Evolutionary conservation across 192 early-diverging fungal genomes (phyloP).

Genomic region (Umbelopsis sp.): DNA sequence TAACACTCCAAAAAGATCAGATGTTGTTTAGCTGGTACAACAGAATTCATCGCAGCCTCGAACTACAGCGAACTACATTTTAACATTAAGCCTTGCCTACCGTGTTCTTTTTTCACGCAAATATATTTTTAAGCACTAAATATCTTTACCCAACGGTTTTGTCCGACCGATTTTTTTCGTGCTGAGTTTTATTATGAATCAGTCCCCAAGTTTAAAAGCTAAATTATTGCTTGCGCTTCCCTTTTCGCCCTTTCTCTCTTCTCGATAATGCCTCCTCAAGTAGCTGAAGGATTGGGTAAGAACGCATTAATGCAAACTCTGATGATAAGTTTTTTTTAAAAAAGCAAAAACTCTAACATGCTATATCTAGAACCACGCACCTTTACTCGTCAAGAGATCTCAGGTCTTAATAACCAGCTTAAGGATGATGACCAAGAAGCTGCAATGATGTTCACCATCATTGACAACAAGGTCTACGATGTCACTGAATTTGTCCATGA

Average conservation of each 20-base stretch:
- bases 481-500: conserved; percentile 71
- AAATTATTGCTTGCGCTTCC: neutral
- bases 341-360: neutral
- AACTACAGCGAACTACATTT: too few relatives aligned
- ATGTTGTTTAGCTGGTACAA: too few relatives aligned
- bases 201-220: too few relatives aligned
- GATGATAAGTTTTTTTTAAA: neutral
- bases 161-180: too few relatives aligned
- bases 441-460: conserved; percentile 59
- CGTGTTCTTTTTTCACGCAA: too few relatives aligned
- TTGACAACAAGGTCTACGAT: conserved; percentile 83
- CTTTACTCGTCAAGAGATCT: conserved; percentile 33
- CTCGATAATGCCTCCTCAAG: conserved; percentile 15
- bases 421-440: conserved; percentile 41
- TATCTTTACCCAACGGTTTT: too few relatives aligned
- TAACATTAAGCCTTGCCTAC: too few relatives aligned
- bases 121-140: too few relatives aligned
- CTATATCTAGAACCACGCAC: conserved; percentile 20
- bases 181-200: too few relatives aligned
- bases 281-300: conserved; percentile 17
- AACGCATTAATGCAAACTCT: neutral
- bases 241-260: neutral
- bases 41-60: too few relatives aligned
- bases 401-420: conserved; percentile 17
- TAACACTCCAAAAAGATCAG: too few relatives aligned